These are phyloP conservation scores for Hypoxylon crocopeplum DNA, from an alignment of 495 filamentous ascomycete genomes.

Conservation along the genomic window DNA sequence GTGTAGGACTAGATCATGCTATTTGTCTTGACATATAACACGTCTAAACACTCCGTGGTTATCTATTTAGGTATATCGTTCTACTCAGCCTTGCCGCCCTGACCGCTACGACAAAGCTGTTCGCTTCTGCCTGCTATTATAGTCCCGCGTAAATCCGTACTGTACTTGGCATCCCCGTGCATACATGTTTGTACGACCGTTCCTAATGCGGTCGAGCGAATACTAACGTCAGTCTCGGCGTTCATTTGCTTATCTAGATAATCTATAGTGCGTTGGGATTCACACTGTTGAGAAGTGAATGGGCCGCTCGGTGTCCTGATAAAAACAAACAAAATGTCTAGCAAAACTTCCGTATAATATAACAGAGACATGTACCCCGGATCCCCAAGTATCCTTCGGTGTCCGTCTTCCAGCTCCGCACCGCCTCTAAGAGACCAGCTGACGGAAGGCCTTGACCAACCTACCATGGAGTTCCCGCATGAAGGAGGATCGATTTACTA, in stretches of 20 bases:
- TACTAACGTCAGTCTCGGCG: neutral
- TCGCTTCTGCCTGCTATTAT: neutral
- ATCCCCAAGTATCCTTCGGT: neutral
- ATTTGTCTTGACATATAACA: too few species aligned
- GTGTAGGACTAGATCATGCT: too few species aligned
- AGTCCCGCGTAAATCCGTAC: neutral
- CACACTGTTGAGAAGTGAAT: neutral
- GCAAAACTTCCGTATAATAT: constrained; percentile 1
- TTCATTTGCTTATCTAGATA: neutral
- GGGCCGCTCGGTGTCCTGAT: neutral
- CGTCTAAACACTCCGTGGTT: too few species aligned
- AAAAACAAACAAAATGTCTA: neutral
- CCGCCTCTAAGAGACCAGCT: neutral
- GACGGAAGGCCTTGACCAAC: too few species aligned
- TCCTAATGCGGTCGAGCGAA: neutral
- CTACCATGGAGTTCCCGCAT: constrained; percentile 20
- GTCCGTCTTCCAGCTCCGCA: neutral
- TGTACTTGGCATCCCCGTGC: neutral
- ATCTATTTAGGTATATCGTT: too few species aligned
- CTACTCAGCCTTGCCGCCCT: neutral
- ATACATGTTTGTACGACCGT: neutral
- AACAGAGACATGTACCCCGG: constrained; percentile 2
- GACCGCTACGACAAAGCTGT: neutral
- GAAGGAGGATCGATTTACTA: constrained; percentile 31
- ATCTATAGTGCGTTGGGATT: neutral